Conservation (phyloP, 257 asterid genomes). For the Mitragyna speciosa region DNA sequence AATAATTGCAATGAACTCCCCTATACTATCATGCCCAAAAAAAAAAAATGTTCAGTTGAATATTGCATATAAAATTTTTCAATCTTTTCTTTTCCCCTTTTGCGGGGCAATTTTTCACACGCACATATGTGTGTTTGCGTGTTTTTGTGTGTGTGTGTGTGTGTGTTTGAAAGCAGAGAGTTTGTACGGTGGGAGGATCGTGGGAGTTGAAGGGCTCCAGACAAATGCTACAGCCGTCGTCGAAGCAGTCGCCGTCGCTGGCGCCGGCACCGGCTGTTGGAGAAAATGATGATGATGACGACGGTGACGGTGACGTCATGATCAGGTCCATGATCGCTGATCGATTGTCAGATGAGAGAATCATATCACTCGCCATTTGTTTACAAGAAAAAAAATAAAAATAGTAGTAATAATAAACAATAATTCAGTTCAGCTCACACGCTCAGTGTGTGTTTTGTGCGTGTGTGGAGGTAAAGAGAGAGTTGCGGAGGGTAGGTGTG, state of each 20-base stretch:
- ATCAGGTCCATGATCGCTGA: conserved; percentile 4
- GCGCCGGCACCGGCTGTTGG: background rate
- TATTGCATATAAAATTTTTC: too few species aligned
- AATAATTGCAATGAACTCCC: too few species aligned
- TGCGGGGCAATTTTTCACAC: too few species aligned
- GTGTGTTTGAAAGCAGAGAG: background rate
- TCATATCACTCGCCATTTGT: conserved; percentile 24
- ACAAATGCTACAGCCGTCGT: conserved; percentile 48
- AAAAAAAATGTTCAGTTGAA: too few species aligned
- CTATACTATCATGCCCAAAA: too few species aligned
- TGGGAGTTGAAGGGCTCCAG: conserved; percentile 31
- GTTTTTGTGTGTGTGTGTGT: too few species aligned
- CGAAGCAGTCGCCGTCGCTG: conserved; percentile 38
- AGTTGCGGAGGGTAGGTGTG: background rate
- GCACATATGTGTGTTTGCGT: too few species aligned
- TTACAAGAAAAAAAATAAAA: too few species aligned
- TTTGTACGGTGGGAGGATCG: conserved; percentile 27
- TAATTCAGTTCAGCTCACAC: background rate
- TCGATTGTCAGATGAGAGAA: conserved; percentile 8
- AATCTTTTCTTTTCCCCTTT: too few species aligned
- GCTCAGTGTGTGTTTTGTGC: background rate
- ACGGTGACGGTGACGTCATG: conserved; percentile 7
- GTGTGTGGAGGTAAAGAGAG: background rate
- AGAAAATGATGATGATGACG: conserved; percentile 4
- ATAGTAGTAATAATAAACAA: background rate